Evolutionary conservation across 768 basidiomycete genomes (phyloP).

Genomic region (Lentinula raphanica): DNA sequence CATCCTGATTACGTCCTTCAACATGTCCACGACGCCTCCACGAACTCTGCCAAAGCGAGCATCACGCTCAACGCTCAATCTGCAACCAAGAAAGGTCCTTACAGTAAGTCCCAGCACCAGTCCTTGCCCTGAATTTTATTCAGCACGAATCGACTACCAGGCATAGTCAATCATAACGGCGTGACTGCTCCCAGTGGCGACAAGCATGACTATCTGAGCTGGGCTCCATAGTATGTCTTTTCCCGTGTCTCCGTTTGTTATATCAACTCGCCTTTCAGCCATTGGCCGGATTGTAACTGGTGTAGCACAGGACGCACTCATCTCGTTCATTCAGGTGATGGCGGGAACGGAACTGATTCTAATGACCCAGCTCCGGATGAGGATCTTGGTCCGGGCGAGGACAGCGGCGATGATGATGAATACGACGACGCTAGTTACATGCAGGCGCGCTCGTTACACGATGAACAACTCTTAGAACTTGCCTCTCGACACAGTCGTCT

Average conservation of each 20-base stretch:
- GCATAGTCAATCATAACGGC: slow-evolving; percentile 32
- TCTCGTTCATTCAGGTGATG: slow-evolving; percentile 16
- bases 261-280: slow-evolving; percentile 23
- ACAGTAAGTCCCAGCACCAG: slow-evolving; percentile 26
- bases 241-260: not conserved
- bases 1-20: slow-evolving; percentile 36
- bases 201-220: slow-evolving; percentile 47
- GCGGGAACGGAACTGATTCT: not conserved
- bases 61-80: slow-evolving; percentile 33
- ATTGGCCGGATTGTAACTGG: slow-evolving; percentile 55
- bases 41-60: slow-evolving; percentile 2
- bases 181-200: slow-evolving; percentile 32
- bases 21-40: slow-evolving; percentile 12
- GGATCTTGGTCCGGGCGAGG: slow-evolving; percentile 9
- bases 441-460: not conserved
- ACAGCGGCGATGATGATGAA: not conserved
- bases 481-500: slow-evolving; percentile 6
- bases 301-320: slow-evolving; percentile 26
- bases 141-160: slow-evolving; percentile 18
- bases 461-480: not conserved
- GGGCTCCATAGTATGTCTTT: slow-evolving; percentile 49
- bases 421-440: not conserved
- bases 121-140: not conserved
- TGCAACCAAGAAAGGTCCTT: slow-evolving; percentile 33
- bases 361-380: slow-evolving; percentile 12